A percentile compares a stretch with the other conserved stretches of the same genome.
Conservation (phyloP, 345 rosid genomes). For the Boechera retrofracta region DNA sequence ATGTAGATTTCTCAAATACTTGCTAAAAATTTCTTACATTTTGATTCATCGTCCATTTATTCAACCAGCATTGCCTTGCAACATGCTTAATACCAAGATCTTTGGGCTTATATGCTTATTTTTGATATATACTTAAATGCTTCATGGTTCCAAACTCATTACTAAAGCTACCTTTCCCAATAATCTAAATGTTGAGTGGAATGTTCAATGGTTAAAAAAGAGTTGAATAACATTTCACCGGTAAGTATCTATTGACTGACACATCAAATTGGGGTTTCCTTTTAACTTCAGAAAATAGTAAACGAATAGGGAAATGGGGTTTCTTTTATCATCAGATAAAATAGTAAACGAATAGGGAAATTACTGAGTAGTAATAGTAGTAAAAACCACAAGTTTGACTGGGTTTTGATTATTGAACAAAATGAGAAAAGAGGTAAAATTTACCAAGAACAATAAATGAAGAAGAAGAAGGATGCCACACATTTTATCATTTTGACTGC, state of each 20-base stretch:
- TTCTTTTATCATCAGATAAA: slow-evolving; percentile 32
- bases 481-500: slow-evolving; percentile 34
- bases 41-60: too few relatives aligned
- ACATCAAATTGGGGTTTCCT: slow-evolving; percentile 24
- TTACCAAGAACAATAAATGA: slow-evolving; percentile 27
- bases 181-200: slow-evolving; percentile 31
- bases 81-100: slow-evolving; percentile 15
- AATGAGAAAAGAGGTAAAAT: slow-evolving; percentile 2
- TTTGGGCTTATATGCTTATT: slow-evolving; percentile 12
- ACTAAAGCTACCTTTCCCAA: slow-evolving; percentile 28
- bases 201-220: slow-evolving; percentile 28
- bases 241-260: slow-evolving; percentile 43
- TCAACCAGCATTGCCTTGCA: background rate
- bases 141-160: slow-evolving; percentile 18
- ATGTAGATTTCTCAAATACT: too few relatives aligned
- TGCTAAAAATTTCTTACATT: too few relatives aligned
- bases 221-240: slow-evolving; percentile 17
- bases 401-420: slow-evolving; percentile 16
- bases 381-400: slow-evolving; percentile 39
- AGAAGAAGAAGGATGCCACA: slow-evolving; percentile 20
- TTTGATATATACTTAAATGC: background rate
- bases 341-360: slow-evolving; percentile 35
- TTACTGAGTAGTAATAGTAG: slow-evolving; percentile 39
- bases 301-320: slow-evolving; percentile 21
- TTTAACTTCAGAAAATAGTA: slow-evolving; percentile 35